A percentile compares a stretch with the other conserved stretches of the same genome.
These are phyloP conservation scores for Macrocybe gigantea DNA, from an alignment of 768 basidiomycete species.

Conservation along the genomic window DNA sequence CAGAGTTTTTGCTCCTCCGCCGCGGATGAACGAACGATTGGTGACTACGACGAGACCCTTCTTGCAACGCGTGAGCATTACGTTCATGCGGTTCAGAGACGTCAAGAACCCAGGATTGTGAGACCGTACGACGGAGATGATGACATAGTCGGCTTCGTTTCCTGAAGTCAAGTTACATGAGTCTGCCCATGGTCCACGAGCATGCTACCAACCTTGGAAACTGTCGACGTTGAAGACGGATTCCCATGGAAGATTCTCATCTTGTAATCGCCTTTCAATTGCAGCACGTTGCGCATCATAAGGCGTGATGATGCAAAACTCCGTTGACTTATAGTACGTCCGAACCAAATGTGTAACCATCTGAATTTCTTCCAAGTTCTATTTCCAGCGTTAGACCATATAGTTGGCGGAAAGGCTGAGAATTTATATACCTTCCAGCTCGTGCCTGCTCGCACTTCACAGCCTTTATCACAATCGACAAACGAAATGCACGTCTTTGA, in stretches of 20 bases:
- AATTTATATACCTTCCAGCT: constrained; percentile 37
- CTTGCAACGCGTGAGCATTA: constrained; percentile 44
- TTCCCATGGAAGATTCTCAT: constrained; percentile 30
- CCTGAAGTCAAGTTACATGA: constrained; percentile 22
- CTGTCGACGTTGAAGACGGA: constrained; percentile 48
- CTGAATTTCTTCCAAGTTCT: constrained; percentile 39
- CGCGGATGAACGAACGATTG: constrained; percentile 31
- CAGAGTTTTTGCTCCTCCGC: constrained; percentile 29
- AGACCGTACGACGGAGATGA: constrained; percentile 48
- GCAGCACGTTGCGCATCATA: constrained; percentile 47
- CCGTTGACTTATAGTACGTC: constrained; percentile 27
- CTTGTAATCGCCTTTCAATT: constrained; percentile 30
- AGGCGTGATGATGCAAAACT: constrained; percentile 46
- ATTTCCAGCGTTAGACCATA: not conserved
- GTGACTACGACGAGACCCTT: constrained; percentile 44
- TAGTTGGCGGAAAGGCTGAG: not conserved
- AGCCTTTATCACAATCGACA: constrained; percentile 32
- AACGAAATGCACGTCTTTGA: constrained; percentile 34
- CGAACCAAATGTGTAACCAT: constrained; percentile 35
- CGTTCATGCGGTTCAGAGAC: constrained; percentile 42
- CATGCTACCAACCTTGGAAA: constrained; percentile 37
- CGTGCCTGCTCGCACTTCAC: constrained; percentile 27
- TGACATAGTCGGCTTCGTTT: constrained; percentile 44
- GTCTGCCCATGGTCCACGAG: not conserved
- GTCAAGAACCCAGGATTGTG: constrained; percentile 38